Percentiles rank a stretch among this genome's conserved stretches.
Conservation (phyloP, 75 land plant species). For the Pinus tabuliformis region DNA sequence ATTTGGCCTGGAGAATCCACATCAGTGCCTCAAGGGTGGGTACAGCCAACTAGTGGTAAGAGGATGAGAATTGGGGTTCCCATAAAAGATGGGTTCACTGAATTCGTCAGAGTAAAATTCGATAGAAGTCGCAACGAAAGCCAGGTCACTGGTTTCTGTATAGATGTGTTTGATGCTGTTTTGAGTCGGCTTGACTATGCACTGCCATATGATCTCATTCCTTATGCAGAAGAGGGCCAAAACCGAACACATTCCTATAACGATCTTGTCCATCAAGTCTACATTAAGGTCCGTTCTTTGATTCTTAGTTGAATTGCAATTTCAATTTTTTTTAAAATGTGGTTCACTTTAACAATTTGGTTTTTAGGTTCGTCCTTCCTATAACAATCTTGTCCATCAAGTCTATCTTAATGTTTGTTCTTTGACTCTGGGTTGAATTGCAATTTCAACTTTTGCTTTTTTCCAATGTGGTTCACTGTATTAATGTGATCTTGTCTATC, state of each 20-base stretch:
- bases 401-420: too few species aligned
- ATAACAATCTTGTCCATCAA: too few species aligned
- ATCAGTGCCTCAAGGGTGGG: constrained; percentile 29
- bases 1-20: constrained; percentile 38
- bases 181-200: constrained; percentile 51
- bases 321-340: too few species aligned
- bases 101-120: constrained; percentile 6
- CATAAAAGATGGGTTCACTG: constrained; percentile 24
- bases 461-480: too few species aligned
- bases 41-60: constrained; percentile 19
- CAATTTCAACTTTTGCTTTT: too few species aligned
- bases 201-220: constrained; percentile 38
- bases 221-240: constrained; percentile 16
- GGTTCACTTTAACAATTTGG: too few species aligned
- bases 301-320: background rate
- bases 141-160: constrained; percentile 34
- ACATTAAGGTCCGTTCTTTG: constrained; percentile 31
- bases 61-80: constrained; percentile 35
- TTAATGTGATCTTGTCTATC: too few species aligned
- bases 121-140: background rate
- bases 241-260: constrained; percentile 24
- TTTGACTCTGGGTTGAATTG: too few species aligned
- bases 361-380: too few species aligned
- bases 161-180: constrained; percentile 54
- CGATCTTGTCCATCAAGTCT: constrained; percentile 50